Percentiles rank a stretch among this genome's conserved stretches.
Evolutionary conservation across 495 filamentous ascomycete genomes (phyloP).

Genomic region (Talaromyces nanjingensis): DNA sequence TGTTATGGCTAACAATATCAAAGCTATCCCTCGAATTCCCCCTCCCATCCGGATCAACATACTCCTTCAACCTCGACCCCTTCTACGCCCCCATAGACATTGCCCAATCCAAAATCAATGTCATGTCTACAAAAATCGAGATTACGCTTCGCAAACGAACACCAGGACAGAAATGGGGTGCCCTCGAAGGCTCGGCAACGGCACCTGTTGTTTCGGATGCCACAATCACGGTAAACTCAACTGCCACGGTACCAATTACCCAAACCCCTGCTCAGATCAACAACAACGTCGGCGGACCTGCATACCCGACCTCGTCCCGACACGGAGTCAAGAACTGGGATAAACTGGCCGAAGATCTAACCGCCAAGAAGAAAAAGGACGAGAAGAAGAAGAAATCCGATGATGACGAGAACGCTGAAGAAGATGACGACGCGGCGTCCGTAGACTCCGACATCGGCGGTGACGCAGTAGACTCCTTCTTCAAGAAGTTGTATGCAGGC

Average conservation of each 20-base stretch:
- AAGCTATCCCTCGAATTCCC: slow-evolving; percentile 64
- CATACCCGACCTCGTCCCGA: slow-evolving; percentile 85
- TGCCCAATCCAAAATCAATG: slow-evolving; percentile 48
- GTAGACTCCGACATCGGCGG: slow-evolving; percentile 54
- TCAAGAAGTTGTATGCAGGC: slow-evolving; percentile 80
- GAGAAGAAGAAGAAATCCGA: slow-evolving; percentile 4
- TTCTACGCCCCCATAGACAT: slow-evolving; percentile 62
- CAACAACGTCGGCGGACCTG: slow-evolving; percentile 35
- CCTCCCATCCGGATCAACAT: slow-evolving; percentile 49
- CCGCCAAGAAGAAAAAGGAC: slow-evolving; percentile 35
- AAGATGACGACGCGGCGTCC: slow-evolving; percentile 35
- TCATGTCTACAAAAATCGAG: slow-evolving; percentile 81
- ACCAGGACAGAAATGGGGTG: slow-evolving; percentile 67
- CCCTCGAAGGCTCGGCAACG: slow-evolving; percentile 50
- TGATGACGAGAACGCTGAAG: slow-evolving; percentile 16
- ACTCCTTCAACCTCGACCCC: slow-evolving; percentile 62
- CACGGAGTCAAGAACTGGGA: slow-evolving; percentile 90
- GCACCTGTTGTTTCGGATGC: slow-evolving; percentile 21
- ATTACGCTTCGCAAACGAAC: slow-evolving; percentile 62
- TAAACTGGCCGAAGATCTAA: slow-evolving; percentile 55
- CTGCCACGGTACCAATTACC: slow-evolving; percentile 12
- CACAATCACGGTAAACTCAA: slow-evolving; percentile 4
- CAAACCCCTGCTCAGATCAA: slow-evolving; percentile 9
- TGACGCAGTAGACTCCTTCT: slow-evolving; percentile 77
- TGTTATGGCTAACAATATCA: slow-evolving; percentile 15